Base-by-base conservation (phyloP, 2,329 filamentous ascomycete species). In the Fusarium liriodendri region DNA sequence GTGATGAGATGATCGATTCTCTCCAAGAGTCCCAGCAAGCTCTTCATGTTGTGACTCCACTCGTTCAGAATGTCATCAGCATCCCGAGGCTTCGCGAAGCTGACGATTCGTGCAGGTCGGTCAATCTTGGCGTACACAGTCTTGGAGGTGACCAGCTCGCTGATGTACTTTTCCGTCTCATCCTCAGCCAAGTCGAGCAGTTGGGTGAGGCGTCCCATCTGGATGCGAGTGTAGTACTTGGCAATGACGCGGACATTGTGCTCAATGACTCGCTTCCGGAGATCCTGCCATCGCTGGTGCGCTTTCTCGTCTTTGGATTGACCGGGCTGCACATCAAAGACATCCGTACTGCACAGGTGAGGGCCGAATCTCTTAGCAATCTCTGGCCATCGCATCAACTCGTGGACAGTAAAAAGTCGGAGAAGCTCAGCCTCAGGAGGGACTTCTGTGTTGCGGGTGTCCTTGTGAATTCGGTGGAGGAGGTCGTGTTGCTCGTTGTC, bases 401-500 rank as follows among this genome's bases (percentile, higher is more conserved):
- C 97, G 75, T 94, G 94, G 6, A 98, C 91, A 33, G 97, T 99
- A 84, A 99, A 99, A 69, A 97, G 91, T 84, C 97, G 97, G 67
- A 99, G 89, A 10, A 99, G 90, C 79, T 95, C 92, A 33, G 94
- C 93, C 74, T 98, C 96, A 65, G 92, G 88, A 5, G 94, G 86
- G 4, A 98, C 91, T 81, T 93, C 90, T 13, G 91, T 85, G 82
- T 95, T 95, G 73, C 97, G 94, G 9, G 92, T 86, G 83, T 99
- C 97, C 82, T 92, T 90, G 82, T 95, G 91, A 77, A 99, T 93
- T 79, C 97, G 94, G 85, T 99, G 95, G 70, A 99, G 92, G 64
- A 99, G 93, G 78, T 99, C 97, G 77, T 96, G 97, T 83, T 99
- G 97, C 83, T 99, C 97, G 84, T 99, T 99, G 86, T 99, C 96